These are phyloP conservation scores for Claviceps sp. DNA, from an alignment of 2,329 filamentous ascomycete genomes.

Conservation along the genomic window DNA sequence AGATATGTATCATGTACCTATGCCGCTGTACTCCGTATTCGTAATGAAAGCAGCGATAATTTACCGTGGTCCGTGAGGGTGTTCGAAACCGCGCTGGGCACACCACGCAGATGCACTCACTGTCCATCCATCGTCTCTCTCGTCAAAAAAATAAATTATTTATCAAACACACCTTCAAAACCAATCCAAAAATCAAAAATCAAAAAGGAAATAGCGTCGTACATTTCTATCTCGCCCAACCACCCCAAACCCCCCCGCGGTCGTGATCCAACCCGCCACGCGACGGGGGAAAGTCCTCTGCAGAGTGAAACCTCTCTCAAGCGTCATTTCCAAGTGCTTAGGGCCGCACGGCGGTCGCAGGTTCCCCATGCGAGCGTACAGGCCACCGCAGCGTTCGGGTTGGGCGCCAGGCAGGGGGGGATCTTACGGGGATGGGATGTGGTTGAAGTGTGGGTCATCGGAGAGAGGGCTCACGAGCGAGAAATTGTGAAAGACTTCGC, in stretches of 20 bases:
- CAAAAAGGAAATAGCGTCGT: constrained; percentile 30
- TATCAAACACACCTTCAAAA: too few species aligned
- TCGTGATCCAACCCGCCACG: constrained; percentile 58
- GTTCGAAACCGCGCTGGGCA: too few species aligned
- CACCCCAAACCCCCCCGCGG: constrained; percentile 45
- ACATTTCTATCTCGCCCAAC: constrained; percentile 40
- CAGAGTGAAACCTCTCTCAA: constrained; percentile 63
- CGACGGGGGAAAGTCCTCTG: constrained; percentile 58
- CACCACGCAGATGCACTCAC: too few species aligned
- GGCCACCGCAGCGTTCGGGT: constrained; percentile 54
- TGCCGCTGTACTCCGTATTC: too few species aligned
- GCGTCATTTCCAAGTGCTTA: constrained; percentile 55
- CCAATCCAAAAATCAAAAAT: background rate
- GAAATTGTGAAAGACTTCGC: constrained; percentile 42
- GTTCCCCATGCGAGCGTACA: constrained; percentile 53
- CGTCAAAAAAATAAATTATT: too few species aligned
- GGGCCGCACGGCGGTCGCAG: constrained; percentile 45
- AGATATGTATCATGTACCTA: too few species aligned
- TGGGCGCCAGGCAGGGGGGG: constrained; percentile 45
- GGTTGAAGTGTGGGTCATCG: constrained; percentile 14
- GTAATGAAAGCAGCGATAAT: too few species aligned
- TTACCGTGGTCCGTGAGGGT: too few species aligned
- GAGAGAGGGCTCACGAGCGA: constrained; percentile 15
- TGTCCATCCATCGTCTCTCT: too few species aligned
- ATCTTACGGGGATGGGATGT: constrained; percentile 43